phyloP scores from a whole-genome alignment of 495 filamentous ascomycete species.

The Penicillium dipodomyicola region DNA sequence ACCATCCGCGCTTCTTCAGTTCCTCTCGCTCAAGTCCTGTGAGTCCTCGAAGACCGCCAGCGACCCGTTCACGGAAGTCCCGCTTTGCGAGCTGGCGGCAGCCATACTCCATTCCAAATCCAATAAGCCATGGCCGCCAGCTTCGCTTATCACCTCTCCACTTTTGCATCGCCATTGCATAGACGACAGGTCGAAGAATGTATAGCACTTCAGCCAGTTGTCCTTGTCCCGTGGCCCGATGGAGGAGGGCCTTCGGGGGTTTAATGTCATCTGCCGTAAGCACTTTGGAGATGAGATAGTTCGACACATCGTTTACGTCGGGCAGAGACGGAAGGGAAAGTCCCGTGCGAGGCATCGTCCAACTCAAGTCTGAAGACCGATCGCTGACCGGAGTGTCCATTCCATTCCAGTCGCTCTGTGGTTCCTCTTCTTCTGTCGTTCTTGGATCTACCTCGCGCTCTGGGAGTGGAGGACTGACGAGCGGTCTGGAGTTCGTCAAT shows the following conservation, averaged over 20 bases:
- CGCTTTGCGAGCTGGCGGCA: slow-evolving; percentile 78
- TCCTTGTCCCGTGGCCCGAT: slow-evolving; percentile 63
- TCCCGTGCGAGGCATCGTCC: slow-evolving; percentile 95
- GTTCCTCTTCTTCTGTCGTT: slow-evolving; percentile 56
- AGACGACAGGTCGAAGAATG: slow-evolving; percentile 83
- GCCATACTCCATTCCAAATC: slow-evolving; percentile 80
- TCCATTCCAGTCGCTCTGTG: slow-evolving; percentile 43
- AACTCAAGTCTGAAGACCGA: slow-evolving; percentile 52
- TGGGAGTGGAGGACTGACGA: slow-evolving; percentile 81
- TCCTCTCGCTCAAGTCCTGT: slow-evolving; percentile 88
- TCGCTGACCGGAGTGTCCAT: slow-evolving; percentile 50
- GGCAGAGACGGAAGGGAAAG: slow-evolving; percentile 79
- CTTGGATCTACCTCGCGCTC: slow-evolving; percentile 73
- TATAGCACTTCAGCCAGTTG: slow-evolving; percentile 85
- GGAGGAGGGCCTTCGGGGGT: slow-evolving; percentile 76
- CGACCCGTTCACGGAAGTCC: slow-evolving; percentile 63
- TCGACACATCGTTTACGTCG: slow-evolving; percentile 71
- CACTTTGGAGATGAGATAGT: slow-evolving; percentile 86
- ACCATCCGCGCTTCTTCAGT: slow-evolving; percentile 79
- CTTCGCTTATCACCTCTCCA: slow-evolving; percentile 57
- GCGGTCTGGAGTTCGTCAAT: slow-evolving; percentile 79
- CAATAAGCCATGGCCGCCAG: slow-evolving; percentile 91
- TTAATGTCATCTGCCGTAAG: slow-evolving; percentile 96
- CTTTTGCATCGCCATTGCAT: slow-evolving; percentile 79
- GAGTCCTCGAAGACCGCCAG: slow-evolving; percentile 64